These are phyloP conservation scores for Grammothele lineata DNA, from an alignment of 768 basidiomycete species.

Conservation along the genomic window DNA sequence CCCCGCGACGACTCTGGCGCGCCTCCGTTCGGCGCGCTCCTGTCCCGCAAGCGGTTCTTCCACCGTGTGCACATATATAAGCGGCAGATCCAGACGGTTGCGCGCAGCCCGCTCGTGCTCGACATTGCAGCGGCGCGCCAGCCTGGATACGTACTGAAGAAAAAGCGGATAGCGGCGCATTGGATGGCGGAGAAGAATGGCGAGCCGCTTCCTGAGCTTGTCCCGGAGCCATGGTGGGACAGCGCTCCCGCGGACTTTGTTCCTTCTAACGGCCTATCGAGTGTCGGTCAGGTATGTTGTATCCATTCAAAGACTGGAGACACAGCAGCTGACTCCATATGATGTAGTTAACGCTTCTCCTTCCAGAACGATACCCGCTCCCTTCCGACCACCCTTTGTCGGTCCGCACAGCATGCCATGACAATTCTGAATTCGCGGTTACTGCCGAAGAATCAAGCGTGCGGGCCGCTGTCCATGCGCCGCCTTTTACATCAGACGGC, in stretches of 20 bases:
- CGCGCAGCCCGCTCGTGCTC: slow-evolving; percentile 43
- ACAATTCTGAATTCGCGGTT: neutral
- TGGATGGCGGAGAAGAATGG: slow-evolving; percentile 19
- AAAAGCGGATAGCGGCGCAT: slow-evolving; percentile 18
- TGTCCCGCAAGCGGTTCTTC: slow-evolving; percentile 45
- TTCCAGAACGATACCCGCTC: slow-evolving; percentile 19
- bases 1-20: slow-evolving; percentile 33
- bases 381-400: slow-evolving; percentile 6
- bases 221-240: neutral
- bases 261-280: slow-evolving; percentile 21
- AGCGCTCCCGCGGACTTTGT: slow-evolving; percentile 11
- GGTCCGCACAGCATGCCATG: neutral
- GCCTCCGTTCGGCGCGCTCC: slow-evolving; percentile 38
- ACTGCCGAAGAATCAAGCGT: no score
- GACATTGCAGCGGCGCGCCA: slow-evolving; percentile 33
- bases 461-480: no score
- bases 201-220: neutral
- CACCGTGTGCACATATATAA: slow-evolving; percentile 37
- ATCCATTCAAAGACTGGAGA: no score
- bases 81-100: slow-evolving; percentile 29
- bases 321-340: neutral
- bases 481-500: neutral
- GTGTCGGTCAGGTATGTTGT: slow-evolving; percentile 21
- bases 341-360: slow-evolving; percentile 7
- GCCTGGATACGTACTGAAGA: slow-evolving; percentile 10